These are phyloP conservation scores for Esteya vermicola DNA, from an alignment of 2,329 filamentous ascomycete species.

Conservation along the genomic window DNA sequence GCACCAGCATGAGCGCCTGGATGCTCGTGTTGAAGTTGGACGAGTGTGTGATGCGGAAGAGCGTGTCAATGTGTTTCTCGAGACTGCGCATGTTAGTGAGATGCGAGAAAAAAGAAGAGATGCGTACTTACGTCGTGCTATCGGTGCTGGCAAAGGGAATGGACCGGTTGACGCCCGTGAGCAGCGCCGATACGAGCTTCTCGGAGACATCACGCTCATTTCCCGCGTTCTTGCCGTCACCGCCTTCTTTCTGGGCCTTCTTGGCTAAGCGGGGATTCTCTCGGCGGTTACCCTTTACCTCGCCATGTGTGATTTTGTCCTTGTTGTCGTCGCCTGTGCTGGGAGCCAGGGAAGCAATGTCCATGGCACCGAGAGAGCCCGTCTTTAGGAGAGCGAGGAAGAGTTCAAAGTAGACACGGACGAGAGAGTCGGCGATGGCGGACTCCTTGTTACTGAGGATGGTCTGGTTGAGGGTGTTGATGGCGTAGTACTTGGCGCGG, in stretches of 20 bases:
- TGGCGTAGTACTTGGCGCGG: constrained; percentile 86
- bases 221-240: constrained; percentile 20
- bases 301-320: constrained; percentile 10
- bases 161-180: constrained; percentile 90
- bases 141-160: constrained; percentile 83
- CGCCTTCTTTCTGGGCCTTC: constrained; percentile 16
- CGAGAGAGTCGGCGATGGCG: constrained; percentile 60
- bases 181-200: constrained; percentile 79
- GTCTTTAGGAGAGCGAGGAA: constrained; percentile 72
- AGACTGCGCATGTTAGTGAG: constrained; percentile 33
- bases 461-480: constrained; percentile 95
- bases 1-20: constrained; percentile 86
- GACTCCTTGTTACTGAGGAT: constrained; percentile 78
- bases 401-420: constrained; percentile 84
- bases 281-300: constrained; percentile 5
- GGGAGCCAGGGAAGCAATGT: constrained; percentile 25
- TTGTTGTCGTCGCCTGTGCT: constrained; percentile 12
- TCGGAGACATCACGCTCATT: constrained; percentile 61
- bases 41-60: constrained; percentile 93
- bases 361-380: constrained; percentile 25
- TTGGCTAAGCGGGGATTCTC: not conserved
- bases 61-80: constrained; percentile 78
- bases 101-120: not conserved
- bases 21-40: constrained; percentile 98
- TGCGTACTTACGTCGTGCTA: constrained; percentile 46